phyloP scores from a whole-genome alignment of 768 basidiomycete genomes.

The Boletus rubroflammeus region DNA sequence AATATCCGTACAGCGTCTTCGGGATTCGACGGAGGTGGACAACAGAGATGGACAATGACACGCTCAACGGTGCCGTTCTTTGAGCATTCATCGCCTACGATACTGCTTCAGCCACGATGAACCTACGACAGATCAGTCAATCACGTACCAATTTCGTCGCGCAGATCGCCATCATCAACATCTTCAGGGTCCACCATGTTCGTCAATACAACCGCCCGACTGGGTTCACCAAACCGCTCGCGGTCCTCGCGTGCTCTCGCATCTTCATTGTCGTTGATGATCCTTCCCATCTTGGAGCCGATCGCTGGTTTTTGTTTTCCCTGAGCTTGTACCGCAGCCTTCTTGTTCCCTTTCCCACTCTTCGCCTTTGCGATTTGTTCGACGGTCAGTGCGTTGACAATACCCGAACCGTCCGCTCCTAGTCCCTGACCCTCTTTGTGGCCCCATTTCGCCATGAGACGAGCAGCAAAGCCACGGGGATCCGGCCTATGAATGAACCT shows the following conservation, averaged over 20 bases:
- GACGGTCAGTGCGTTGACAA: conserved; percentile 84
- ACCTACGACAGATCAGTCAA: not conserved
- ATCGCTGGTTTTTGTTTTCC: conserved; percentile 37
- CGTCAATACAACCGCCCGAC: conserved; percentile 82
- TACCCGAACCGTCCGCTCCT: conserved; percentile 79
- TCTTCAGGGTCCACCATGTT: conserved; percentile 89
- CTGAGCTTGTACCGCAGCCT: conserved; percentile 35
- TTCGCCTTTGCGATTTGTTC: conserved; percentile 52
- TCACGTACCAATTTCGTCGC: conserved; percentile 79
- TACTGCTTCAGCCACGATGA: not conserved
- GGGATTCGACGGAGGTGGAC: conserved; percentile 59
- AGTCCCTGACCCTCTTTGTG: conserved; percentile 93
- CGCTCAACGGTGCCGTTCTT: conserved; percentile 92
- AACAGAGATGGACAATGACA: conserved; percentile 76
- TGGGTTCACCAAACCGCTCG: conserved; percentile 83
- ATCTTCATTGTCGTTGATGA: conserved; percentile 89
- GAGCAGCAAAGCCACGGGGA: conserved; percentile 74
- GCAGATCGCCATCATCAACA: conserved; percentile 76
- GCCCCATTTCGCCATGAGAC: conserved; percentile 95
- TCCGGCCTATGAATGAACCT: conserved; percentile 40
- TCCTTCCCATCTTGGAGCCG: conserved; percentile 77
- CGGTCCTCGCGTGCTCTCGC: conserved; percentile 71
- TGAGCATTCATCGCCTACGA: conserved; percentile 80
- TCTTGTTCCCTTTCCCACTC: conserved; percentile 36
- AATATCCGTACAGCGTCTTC: conserved; percentile 92